A percentile compares a stretch with the other conserved stretches of the same genome.
Evolutionary conservation across 169 alveolate genomes (phyloP).

Genomic region (Plasmodium inui): DNA sequence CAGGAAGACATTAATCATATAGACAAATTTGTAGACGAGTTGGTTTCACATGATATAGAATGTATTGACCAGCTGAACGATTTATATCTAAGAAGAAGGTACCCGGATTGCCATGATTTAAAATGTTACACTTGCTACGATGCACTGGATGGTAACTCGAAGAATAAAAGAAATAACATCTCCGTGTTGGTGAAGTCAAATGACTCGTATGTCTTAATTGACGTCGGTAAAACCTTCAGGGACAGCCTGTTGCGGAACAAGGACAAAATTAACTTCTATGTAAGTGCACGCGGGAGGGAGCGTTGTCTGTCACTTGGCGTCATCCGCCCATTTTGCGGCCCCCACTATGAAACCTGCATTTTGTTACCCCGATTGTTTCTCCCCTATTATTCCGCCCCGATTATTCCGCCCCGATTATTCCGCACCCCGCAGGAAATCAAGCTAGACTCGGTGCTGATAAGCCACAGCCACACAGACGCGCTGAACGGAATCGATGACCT

Average conservation of each 20-base stretch:
- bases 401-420: neutral
- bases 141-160: slow-evolving; percentile 37
- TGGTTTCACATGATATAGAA: slow-evolving; percentile 36
- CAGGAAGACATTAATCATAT: slow-evolving; percentile 37
- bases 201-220: slow-evolving; percentile 53
- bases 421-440: slow-evolving; percentile 23
- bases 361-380: too few relatives aligned
- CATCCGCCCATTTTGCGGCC: neutral
- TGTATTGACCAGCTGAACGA: slow-evolving; percentile 43
- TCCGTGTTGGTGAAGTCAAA: slow-evolving; percentile 49
- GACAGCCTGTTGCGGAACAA: slow-evolving; percentile 40
- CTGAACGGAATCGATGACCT: slow-evolving; percentile 67
- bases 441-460: slow-evolving; percentile 46
- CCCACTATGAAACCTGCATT: neutral
- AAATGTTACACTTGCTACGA: slow-evolving; percentile 65
- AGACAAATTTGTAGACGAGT: slow-evolving; percentile 53
- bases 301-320: neutral
- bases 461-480: slow-evolving; percentile 71
- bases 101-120: slow-evolving; percentile 12
- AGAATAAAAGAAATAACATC: slow-evolving; percentile 66
- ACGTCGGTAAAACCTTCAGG: slow-evolving; percentile 69
- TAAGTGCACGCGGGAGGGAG: neutral
- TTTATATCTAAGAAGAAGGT: slow-evolving; percentile 37
- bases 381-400: too few relatives aligned
- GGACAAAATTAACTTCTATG: slow-evolving; percentile 49